A percentile compares a stretch with the other conserved stretches of the same genome.
Evolutionary conservation across 23 red algal genomes (phyloP).

Genomic region (Gracilaria vermiculophylla): DNA sequence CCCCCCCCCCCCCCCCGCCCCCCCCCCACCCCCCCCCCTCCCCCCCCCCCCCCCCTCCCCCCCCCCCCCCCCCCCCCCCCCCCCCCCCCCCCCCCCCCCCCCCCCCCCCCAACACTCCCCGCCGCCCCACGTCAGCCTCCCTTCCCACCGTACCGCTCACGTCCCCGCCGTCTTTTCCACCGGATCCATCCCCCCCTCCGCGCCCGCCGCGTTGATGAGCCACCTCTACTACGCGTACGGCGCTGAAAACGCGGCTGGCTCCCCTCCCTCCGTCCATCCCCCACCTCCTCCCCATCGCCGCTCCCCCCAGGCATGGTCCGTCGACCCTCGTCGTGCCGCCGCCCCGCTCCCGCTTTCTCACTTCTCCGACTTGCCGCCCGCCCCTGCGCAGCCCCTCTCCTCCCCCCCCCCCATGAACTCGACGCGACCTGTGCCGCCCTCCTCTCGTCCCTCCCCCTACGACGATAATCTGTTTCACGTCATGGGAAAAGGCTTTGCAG

Average conservation of each 20-base stretch:
- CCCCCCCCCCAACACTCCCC: neutral
- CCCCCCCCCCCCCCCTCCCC: neutral
- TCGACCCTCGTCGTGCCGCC: conserved; percentile 3
- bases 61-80: neutral
- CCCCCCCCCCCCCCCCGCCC: neutral
- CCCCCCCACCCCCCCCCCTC: neutral
- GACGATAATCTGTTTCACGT: conserved; percentile 50
- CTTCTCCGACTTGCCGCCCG: neutral
- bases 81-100: neutral
- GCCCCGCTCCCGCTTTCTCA: conserved; percentile 19
- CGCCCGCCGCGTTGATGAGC: conserved; percentile 39
- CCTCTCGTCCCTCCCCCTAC: conserved; percentile 26
- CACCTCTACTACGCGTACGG: conserved; percentile 35
- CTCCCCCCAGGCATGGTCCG: conserved; percentile 26
- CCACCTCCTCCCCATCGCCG: conserved; percentile 14
- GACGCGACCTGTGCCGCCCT: neutral
- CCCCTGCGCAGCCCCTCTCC: neutral
- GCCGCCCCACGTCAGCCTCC: neutral
- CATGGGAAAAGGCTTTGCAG: conserved; percentile 36
- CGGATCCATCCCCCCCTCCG: neutral
- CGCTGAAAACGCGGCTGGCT: conserved; percentile 22
- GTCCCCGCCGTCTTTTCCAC: neutral
- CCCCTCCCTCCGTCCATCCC: neutral
- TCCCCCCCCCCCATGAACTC: conserved; percentile 5
- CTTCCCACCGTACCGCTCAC: neutral